Evolutionary conservation across 352 stramenopile genomes (phyloP).

Genomic region (Pythium sp.): DNA sequence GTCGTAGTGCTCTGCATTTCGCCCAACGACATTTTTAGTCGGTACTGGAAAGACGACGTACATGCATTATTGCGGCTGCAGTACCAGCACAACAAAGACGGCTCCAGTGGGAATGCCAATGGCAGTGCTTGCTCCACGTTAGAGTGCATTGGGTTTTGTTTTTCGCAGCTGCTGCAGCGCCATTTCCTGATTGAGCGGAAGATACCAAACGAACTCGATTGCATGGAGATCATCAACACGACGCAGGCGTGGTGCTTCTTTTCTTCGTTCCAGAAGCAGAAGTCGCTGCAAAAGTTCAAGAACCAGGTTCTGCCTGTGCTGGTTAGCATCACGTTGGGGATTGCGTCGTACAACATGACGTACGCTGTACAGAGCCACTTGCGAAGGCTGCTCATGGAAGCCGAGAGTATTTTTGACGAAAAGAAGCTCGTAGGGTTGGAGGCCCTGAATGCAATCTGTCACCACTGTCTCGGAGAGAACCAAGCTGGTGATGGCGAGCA

Average conservation of each 20-base stretch:
- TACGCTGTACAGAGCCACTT: conserved; percentile 72
- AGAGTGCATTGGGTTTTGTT: conserved; percentile 26
- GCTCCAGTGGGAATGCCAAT: conserved; percentile 14
- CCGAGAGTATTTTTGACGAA: conserved; percentile 62
- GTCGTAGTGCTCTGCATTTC: conserved; percentile 42
- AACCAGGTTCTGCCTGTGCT: conserved; percentile 39
- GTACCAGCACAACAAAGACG: conserved; percentile 69
- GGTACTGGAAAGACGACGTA: conserved; percentile 73
- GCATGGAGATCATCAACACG: conserved; percentile 83
- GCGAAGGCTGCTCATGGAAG: conserved; percentile 49
- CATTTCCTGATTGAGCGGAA: conserved; percentile 40
- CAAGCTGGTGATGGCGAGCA: background rate
- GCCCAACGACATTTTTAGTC: conserved; percentile 60
- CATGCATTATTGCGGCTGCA: conserved; percentile 53
- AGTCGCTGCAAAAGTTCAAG: conserved; percentile 33
- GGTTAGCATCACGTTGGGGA: conserved; percentile 47
- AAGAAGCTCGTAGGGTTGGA: conserved; percentile 72
- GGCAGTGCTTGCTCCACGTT: conserved; percentile 20
- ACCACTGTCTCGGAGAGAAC: background rate
- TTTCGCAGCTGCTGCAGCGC: conserved; percentile 41
- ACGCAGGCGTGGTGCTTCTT: conserved; percentile 81
- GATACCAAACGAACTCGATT: conserved; percentile 49
- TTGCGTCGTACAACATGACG: conserved; percentile 68
- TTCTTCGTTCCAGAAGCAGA: conserved; percentile 40
- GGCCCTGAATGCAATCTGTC: conserved; percentile 30